These are phyloP conservation scores for Clarireedia monteithiana DNA, from an alignment of 2,329 filamentous ascomycete species.

Conservation along the genomic window DNA sequence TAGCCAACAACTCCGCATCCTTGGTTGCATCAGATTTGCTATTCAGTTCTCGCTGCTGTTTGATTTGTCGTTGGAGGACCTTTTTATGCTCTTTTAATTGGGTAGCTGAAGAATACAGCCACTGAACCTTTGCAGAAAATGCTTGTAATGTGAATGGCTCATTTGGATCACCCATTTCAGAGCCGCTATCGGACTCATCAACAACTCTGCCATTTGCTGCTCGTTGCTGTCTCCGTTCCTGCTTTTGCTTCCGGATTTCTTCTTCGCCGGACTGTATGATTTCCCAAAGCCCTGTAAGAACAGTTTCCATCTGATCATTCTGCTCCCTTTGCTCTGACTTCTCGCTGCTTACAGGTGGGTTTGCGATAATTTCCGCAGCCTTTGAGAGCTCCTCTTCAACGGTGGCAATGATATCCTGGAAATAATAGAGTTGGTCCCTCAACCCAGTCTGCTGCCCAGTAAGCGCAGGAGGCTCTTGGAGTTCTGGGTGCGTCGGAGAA, in stretches of 20 bases:
- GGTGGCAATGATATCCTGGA: constrained; percentile 51
- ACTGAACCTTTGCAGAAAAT: constrained; percentile 73
- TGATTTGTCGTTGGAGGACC: constrained; percentile 84
- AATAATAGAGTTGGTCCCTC: constrained; percentile 60
- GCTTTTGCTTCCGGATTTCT: constrained; percentile 45
- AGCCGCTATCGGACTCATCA: constrained; percentile 54
- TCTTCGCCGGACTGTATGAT: constrained; percentile 43
- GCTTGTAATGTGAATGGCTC: constrained; percentile 65
- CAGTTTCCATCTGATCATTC: constrained; percentile 47
- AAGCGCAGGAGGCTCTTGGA: constrained; percentile 50
- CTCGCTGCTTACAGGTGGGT: constrained; percentile 13
- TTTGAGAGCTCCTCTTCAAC: constrained; percentile 32
- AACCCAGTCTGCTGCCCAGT: constrained; percentile 49
- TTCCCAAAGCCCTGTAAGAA: constrained; percentile 44
- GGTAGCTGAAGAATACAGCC: constrained; percentile 68
- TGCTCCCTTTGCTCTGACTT: constrained; percentile 37
- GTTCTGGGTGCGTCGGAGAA: constrained; percentile 37
- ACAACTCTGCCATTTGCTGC: constrained; percentile 49
- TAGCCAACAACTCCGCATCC: constrained; percentile 54
- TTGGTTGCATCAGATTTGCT: constrained; percentile 72
- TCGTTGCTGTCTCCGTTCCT: constrained; percentile 44
- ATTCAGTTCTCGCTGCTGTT: constrained; percentile 90
- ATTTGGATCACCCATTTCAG: constrained; percentile 48
- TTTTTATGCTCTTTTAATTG: constrained; percentile 79
- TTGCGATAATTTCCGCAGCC: constrained; percentile 13